These are phyloP conservation scores for Eurotiales sp. DNA, from an alignment of 2,329 filamentous ascomycete species.

Conservation along the genomic window DNA sequence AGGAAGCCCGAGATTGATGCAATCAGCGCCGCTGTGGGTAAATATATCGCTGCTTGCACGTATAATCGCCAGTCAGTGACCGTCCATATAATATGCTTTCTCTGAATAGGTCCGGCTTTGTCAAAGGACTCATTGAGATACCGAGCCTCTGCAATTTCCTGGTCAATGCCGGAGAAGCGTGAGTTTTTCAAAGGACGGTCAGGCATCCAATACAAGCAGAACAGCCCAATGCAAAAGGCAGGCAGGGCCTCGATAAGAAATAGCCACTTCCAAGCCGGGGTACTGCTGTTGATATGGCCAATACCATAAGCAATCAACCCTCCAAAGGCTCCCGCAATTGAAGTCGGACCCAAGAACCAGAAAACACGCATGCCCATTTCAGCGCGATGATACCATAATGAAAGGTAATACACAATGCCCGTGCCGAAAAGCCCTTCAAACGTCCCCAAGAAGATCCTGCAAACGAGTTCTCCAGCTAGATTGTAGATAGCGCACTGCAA, in stretches of 20 bases:
- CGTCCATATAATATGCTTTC: constrained; percentile 8
- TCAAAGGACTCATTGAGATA: constrained; percentile 9
- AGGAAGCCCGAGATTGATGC: constrained; percentile 10
- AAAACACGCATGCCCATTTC: constrained; percentile 12
- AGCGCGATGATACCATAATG: constrained; percentile 9
- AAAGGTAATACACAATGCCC: constrained; percentile 10
- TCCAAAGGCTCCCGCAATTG: constrained; percentile 10
- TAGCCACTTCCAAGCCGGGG: constrained; percentile 7
- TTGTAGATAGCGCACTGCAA: constrained; percentile 6
- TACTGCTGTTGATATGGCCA: constrained; percentile 4
- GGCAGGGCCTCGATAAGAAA: constrained; percentile 9
- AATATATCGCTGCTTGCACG: constrained; percentile 11
- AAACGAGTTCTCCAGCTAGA: constrained; percentile 10
- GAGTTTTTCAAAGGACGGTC: constrained; percentile 9
- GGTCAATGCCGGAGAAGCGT: constrained; percentile 4
- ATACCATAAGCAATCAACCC: constrained; percentile 9
- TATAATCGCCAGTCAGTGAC: constrained; percentile 11
- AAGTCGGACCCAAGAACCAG: constrained; percentile 8
- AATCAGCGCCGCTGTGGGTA: constrained; percentile 8
- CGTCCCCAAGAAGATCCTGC: constrained; percentile 1
- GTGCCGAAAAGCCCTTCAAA: constrained; percentile 10
- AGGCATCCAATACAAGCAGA: constrained; percentile 9
- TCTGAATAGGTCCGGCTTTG: constrained; percentile 6
- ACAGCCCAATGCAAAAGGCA: constrained; percentile 1
- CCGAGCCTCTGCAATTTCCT: constrained; percentile 6